A percentile compares a stretch with the other conserved stretches of the same genome.
These are phyloP conservation scores for rapeseed (Brassica napus) DNA, from an alignment of 345 rosid genomes.

Conservation along the genomic window DNA sequence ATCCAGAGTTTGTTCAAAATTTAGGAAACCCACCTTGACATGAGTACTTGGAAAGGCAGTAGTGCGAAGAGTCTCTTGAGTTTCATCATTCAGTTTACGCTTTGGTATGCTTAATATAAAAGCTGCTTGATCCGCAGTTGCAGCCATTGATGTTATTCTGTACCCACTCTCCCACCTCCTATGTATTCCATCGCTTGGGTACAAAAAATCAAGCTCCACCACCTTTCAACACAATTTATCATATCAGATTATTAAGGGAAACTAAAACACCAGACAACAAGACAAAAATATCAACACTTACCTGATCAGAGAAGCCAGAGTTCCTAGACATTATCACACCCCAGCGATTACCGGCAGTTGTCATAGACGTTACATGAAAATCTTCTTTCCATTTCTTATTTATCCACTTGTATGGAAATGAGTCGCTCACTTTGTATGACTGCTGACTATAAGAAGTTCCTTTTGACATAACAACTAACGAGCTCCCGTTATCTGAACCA, in stretches of 20 bases:
- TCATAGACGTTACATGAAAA: constrained; percentile 88
- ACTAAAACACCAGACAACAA: neutral
- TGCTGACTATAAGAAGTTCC: constrained; percentile 84
- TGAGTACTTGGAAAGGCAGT: constrained; percentile 84
- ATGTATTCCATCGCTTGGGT: constrained; percentile 97
- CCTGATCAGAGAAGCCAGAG: constrained; percentile 77
- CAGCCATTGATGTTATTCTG: constrained; percentile 93
- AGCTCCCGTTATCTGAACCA: constrained; percentile 81
- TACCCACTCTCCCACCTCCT: constrained; percentile 83
- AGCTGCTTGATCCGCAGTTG: constrained; percentile 91
- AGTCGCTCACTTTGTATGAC: constrained; percentile 91
- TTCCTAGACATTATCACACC: constrained; percentile 96
- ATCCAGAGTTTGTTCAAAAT: neutral
- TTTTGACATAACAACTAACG: constrained; percentile 96
- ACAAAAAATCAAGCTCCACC: constrained; percentile 93
- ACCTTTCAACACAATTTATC: constrained; percentile 36
- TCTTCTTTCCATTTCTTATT: constrained; percentile 98
- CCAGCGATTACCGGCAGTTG: constrained; percentile 93
- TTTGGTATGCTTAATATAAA: constrained; percentile 78
- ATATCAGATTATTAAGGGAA: neutral
- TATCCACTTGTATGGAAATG: constrained; percentile 95
- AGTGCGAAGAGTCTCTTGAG: constrained; percentile 95
- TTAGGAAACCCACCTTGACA: constrained; percentile 66
- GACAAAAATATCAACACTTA: neutral
- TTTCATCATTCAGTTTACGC: constrained; percentile 74